Evolutionary conservation across 441 rosid genomes (phyloP).

Genomic region (Mallotus repandus): DNA sequence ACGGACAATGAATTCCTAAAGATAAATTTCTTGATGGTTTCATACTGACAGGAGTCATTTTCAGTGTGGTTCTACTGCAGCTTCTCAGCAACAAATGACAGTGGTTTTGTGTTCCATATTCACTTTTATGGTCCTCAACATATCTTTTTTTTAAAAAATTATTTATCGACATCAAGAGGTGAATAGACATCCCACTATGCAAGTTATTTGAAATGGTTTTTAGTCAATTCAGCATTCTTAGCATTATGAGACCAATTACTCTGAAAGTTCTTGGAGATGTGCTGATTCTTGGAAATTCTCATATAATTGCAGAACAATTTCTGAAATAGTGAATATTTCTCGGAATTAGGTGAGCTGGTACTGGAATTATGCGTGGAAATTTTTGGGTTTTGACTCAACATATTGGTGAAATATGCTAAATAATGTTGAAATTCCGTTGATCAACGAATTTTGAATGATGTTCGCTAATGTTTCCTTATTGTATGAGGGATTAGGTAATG

Average conservation of each 20-base stretch:
- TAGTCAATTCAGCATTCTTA: conserved; percentile 6
- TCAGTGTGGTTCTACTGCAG: conserved; percentile 6
- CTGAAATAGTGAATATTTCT: not conserved
- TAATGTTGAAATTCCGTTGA: not conserved
- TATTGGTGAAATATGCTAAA: not conserved
- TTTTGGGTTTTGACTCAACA: not conserved
- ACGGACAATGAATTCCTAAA: not conserved
- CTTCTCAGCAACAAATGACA: not conserved
- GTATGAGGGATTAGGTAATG: not conserved
- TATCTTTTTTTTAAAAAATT: not conserved
- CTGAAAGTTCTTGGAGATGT: conserved; percentile 1
- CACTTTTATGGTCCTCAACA: not conserved
- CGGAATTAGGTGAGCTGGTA: not conserved
- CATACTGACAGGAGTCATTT: not conserved
- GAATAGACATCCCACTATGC: not conserved
- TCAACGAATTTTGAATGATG: not conserved
- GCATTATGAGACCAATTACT: not conserved
- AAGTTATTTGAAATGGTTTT: not conserved
- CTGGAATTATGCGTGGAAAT: conserved; percentile 6
- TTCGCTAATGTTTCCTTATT: not conserved
- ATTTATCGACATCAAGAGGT: not conserved
- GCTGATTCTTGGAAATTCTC: not conserved
- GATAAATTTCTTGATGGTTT: conserved; percentile 2
- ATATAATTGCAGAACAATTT: not conserved
- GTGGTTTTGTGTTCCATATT: not conserved